Percentiles rank a stretch among this genome's conserved stretches.
Conservation (phyloP, 225 moss, liverwort and hornwort species). For the Rhytidiadelphus loreus region DNA sequence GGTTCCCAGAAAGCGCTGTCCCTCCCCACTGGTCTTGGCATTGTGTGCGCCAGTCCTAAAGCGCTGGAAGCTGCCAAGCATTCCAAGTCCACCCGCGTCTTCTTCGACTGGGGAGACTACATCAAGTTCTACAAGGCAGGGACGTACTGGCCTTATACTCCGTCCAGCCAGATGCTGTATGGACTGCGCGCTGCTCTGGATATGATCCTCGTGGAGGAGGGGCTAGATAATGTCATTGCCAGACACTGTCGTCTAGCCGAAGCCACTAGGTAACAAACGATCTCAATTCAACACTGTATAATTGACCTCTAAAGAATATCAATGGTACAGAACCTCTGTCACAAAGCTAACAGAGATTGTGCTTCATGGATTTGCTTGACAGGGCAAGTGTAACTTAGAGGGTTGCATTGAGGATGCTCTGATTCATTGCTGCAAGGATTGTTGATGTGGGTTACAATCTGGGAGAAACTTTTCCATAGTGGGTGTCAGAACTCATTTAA, state of each 20-base stretch:
- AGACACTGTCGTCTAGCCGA: constrained; percentile 75
- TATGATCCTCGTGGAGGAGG: constrained; percentile 65
- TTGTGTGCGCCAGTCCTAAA: constrained; percentile 78
- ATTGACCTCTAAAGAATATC: neutral
- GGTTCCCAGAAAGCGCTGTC: constrained; percentile 91
- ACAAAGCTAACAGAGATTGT: neutral
- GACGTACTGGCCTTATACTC: constrained; percentile 86
- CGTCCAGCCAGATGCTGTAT: constrained; percentile 84
- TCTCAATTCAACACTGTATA: neutral
- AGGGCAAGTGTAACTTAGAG: neutral
- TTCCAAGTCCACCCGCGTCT: constrained; percentile 54
- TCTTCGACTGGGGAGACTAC: constrained; percentile 92
- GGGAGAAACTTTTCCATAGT: neutral
- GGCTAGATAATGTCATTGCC: constrained; percentile 71
- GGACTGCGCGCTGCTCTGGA: constrained; percentile 80
- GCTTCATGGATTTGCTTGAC: neutral
- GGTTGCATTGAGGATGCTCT: neutral
- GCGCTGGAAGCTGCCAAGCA: constrained; percentile 73
- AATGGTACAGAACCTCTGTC: neutral
- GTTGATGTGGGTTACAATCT: neutral
- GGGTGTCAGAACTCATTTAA: neutral
- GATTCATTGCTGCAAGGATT: neutral
- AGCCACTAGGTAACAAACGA: constrained; percentile 49
- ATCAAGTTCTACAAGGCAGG: constrained; percentile 62
- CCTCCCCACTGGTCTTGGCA: constrained; percentile 81